phyloP scores from a whole-genome alignment of 352 stramenopile genomes.

The Pythium phragmitis region DNA sequence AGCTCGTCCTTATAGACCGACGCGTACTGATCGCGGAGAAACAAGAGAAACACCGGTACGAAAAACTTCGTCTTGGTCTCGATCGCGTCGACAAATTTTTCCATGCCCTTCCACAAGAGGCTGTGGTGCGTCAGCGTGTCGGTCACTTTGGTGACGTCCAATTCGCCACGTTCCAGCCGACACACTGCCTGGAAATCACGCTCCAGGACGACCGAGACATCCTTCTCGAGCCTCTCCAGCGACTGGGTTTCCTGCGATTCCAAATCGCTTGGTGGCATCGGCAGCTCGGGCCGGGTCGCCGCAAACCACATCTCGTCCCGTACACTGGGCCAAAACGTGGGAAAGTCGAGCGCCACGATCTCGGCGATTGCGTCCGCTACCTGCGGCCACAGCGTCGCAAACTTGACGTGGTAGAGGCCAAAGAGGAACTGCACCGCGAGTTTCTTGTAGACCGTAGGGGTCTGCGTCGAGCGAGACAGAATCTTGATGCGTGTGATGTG shows the following conservation, averaged over 20 bases:
- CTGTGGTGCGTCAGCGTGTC: conserved; percentile 73
- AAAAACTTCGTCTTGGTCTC: conserved; percentile 87
- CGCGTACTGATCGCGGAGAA: conserved; percentile 80
- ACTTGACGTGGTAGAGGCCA: conserved; percentile 88
- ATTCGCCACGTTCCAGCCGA: conserved; percentile 49
- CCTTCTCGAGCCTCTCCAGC: conserved; percentile 20
- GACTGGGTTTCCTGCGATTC: conserved; percentile 1
- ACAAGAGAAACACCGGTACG: conserved; percentile 82
- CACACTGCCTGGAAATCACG: conserved; percentile 55
- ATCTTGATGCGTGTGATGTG: conserved; percentile 81
- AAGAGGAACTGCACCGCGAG: conserved; percentile 73
- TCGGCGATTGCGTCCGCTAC: conserved; percentile 70
- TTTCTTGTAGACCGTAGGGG: conserved; percentile 75
- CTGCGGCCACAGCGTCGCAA: conserved; percentile 84
- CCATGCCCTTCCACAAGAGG: conserved; percentile 79
- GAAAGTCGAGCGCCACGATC: conserved; percentile 51
- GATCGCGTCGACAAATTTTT: conserved; percentile 69
- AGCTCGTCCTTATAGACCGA: conserved; percentile 77
- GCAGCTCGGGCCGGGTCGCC: conserved; percentile 32
- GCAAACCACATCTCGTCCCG: conserved; percentile 49
- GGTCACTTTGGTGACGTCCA: conserved; percentile 47
- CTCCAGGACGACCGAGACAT: conserved; percentile 16
- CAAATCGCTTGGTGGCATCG: neutral
- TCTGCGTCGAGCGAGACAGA: conserved; percentile 64
- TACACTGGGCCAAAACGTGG: conserved; percentile 60